These are phyloP conservation scores for Talaromyces verruculosus DNA, from an alignment of 2,329 filamentous ascomycete species.

Conservation along the genomic window DNA sequence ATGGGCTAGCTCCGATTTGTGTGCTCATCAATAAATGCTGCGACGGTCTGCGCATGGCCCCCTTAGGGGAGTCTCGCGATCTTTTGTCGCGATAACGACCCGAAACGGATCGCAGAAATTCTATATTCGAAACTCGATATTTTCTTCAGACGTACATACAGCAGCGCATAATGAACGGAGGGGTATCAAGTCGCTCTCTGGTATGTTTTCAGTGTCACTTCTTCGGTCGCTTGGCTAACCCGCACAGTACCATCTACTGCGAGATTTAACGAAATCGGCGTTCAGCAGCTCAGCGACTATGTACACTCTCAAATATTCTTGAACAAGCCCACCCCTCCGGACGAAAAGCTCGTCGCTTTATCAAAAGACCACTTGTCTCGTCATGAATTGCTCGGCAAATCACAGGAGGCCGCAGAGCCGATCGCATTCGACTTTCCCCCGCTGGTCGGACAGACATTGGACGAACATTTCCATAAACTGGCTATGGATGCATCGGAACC, in stretches of 20 bases:
- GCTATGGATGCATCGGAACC: constrained; percentile 86
- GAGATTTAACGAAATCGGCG: constrained; percentile 87
- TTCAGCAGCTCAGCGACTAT: constrained; percentile 86
- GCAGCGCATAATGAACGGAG: neutral
- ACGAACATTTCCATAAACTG: constrained; percentile 91
- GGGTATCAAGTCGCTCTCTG: constrained; percentile 30
- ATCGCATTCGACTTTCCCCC: constrained; percentile 83
- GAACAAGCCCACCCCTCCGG: constrained; percentile 52
- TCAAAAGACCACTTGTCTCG: constrained; percentile 77
- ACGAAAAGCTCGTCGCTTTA: constrained; percentile 72
- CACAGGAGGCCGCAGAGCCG: constrained; percentile 70
- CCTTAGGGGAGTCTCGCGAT: constrained; percentile 20
- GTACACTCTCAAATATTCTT: constrained; percentile 83
- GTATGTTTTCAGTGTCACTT: constrained; percentile 24
- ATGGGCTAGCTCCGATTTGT: constrained; percentile 12
- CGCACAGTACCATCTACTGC: constrained; percentile 49
- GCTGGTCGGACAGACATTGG: constrained; percentile 75
- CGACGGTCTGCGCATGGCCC: constrained; percentile 17
- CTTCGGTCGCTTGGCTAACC: neutral
- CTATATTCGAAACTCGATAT: constrained; percentile 5
- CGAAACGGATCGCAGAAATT: constrained; percentile 3
- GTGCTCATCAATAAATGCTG: constrained; percentile 13
- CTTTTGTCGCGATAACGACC: constrained; percentile 5
- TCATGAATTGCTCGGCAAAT: constrained; percentile 88
- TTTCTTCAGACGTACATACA: neutral